Base-by-base conservation (phyloP, 176 grass and related monocot species). In the Thinopyrum elongatum region DNA sequence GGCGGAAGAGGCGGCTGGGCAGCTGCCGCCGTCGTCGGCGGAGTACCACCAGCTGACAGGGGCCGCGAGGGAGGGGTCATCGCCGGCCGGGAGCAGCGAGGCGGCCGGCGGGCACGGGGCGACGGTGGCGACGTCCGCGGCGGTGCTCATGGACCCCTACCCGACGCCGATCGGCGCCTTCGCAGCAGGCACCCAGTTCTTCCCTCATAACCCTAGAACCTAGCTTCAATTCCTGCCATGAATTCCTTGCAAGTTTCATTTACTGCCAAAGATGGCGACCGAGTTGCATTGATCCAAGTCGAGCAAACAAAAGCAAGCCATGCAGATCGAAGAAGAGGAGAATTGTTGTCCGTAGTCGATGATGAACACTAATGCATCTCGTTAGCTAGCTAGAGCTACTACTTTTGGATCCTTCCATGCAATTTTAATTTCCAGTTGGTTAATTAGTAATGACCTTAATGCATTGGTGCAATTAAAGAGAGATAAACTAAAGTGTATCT, bases 141-240 rank as follows among this genome's bases (percentile, higher is more conserved):
- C 92, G 29, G 86, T 93, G 68, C 83, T 95, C 4, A 87, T 98
- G 91, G 96, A 98, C 70, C 93, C 93, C 80, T 98, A 98, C 81
- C 96, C 96, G 86, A 92, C 96, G 82, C 96, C 96, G 7, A 89
- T 98, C 64, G 89, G 93, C 21, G 93, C 93, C 44, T 98, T 98
- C 91, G 92, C 94, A 63, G 88, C 93, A 90, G 93, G 91, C 71
- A 95, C 96, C n/a, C 96, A 94, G 88, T 98, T 95, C 93, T 98
- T 95, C 88, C 93, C 96, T 84, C 93, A 98, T 92, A 94, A 98
- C 69, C 89, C 93, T 58, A 92, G 93, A 91, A 93, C 93, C 62
- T 94, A 90, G 88, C 82, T 72, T 86, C 80, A 51, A 78, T 83
- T 92, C 81, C 59, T 41, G 70, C 49, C 55, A 82, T 74, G 42